phyloP scores from a whole-genome alignment of 2,329 filamentous ascomycete species.

The Fusarium devonianum region DNA sequence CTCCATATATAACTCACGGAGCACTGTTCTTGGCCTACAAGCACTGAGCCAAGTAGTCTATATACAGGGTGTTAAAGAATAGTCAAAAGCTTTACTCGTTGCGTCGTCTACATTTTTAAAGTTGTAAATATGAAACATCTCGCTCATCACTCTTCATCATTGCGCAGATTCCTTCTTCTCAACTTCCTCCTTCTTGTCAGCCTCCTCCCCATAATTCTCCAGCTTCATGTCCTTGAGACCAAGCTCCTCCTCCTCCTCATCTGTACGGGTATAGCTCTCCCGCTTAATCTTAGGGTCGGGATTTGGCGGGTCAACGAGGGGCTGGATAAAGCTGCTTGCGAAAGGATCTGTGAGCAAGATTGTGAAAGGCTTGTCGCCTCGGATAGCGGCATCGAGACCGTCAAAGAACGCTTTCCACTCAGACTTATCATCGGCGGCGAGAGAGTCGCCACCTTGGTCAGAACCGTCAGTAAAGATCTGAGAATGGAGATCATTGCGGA shows the following conservation, averaged over 20 bases:
- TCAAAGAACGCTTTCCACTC: constrained; percentile 86
- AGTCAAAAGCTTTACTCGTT: constrained; percentile 26
- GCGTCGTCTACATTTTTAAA: constrained; percentile 27
- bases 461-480: constrained; percentile 82
- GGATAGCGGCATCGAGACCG: constrained; percentile 78
- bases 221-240: constrained; percentile 92
- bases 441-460: constrained; percentile 76
- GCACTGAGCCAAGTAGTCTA: no score
- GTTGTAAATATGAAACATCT: constrained; percentile 5
- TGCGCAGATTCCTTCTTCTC: constrained; percentile 18
- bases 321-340: constrained; percentile 93
- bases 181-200: constrained; percentile 38
- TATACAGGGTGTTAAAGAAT: no score
- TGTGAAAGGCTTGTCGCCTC: constrained; percentile 80
- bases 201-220: constrained; percentile 74
- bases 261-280: constrained; percentile 85
- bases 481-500: constrained; percentile 84
- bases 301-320: constrained; percentile 74
- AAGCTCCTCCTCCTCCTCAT: constrained; percentile 92
- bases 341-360: constrained; percentile 87
- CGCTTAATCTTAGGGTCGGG: constrained; percentile 80
- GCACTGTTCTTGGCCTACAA: no score
- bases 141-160: constrained; percentile 15
- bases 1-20: no score
- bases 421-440: constrained; percentile 67